Percentiles rank a stretch among this genome's conserved stretches.
Evolutionary conservation across 805 yeast genomes (phyloP).

Genomic region (Candida vaughaniae): DNA sequence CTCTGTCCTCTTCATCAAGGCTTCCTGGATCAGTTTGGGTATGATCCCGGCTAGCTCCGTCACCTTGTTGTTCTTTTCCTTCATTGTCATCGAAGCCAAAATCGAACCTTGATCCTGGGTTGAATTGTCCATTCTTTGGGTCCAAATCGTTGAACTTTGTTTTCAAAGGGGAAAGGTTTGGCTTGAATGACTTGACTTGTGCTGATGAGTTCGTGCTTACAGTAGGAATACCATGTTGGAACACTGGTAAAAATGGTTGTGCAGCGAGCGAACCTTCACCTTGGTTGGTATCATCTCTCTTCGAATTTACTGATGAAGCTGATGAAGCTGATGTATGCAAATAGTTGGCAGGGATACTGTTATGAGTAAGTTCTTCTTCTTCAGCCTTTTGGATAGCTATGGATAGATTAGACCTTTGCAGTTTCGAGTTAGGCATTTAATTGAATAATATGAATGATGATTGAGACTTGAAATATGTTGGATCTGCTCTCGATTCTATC

Average conservation of each 20-base stretch:
- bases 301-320: neutral
- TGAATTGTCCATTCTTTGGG: constrained; percentile 8
- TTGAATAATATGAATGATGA: too few species aligned
- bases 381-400: constrained; percentile 46
- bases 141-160: constrained; percentile 29
- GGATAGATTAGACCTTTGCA: constrained; percentile 39
- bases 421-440: constrained; percentile 10
- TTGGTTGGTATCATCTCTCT: neutral
- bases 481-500: too few species aligned
- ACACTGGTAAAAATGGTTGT: constrained; percentile 20
- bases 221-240: constrained; percentile 27
- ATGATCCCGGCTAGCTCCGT: too few species aligned
- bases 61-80: constrained; percentile 6
- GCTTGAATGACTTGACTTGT: constrained; percentile 32
- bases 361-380: constrained; percentile 15
- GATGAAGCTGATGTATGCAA: neutral
- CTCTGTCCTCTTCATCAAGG: constrained; percentile 16
- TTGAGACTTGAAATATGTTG: too few species aligned
- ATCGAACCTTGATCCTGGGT: constrained; percentile 15
- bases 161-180: constrained; percentile 35
- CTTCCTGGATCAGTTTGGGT: constrained; percentile 5
- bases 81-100: constrained; percentile 12
- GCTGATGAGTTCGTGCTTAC: constrained; percentile 32
- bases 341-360: constrained; percentile 9
- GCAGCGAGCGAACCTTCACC: neutral